Conservation (phyloP, 2,329 filamentous ascomycete species). For the Metarhizium robertsii region DNA sequence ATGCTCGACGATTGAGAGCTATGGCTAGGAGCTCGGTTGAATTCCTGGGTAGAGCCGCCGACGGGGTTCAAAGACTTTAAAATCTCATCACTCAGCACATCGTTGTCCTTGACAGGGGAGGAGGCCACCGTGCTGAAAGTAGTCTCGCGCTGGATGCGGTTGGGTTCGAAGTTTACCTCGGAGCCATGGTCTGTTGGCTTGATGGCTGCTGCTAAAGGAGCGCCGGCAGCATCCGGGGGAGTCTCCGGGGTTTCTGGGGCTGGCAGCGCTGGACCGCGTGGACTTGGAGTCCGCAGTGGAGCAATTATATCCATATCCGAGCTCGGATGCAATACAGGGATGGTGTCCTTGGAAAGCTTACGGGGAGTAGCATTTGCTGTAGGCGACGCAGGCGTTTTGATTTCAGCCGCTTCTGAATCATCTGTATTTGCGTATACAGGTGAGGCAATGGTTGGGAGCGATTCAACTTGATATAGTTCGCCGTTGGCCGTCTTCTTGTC, state of each 20-base stretch:
- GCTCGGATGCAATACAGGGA: slow-evolving; percentile 5
- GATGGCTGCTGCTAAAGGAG: slow-evolving; percentile 20
- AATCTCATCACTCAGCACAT: slow-evolving; percentile 65
- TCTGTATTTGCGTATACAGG: neutral
- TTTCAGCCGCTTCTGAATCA: neutral
- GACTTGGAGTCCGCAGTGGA: slow-evolving; percentile 25
- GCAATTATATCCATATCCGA: slow-evolving; percentile 13
- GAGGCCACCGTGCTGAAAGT: slow-evolving; percentile 40
- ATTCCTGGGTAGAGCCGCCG: slow-evolving; percentile 13
- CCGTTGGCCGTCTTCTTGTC: neutral
- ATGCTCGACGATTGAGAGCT: slow-evolving; percentile 11
- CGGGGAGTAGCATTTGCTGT: neutral
- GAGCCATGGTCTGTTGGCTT: slow-evolving; percentile 13
- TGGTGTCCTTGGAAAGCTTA: neutral
- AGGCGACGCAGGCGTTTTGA: neutral
- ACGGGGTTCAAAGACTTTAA: slow-evolving; percentile 56
- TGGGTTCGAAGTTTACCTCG: slow-evolving; percentile 21
- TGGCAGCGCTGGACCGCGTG: slow-evolving; percentile 7
- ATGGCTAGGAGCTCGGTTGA: slow-evolving; percentile 7
- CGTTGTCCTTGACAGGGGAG: slow-evolving; percentile 57
- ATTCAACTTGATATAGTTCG: neutral
- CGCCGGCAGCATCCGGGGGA: slow-evolving; percentile 26
- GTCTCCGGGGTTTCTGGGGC: slow-evolving; percentile 8
- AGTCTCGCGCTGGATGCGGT: slow-evolving; percentile 29
- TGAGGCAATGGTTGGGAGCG: neutral